These are phyloP conservation scores for Lactifluus echinatus DNA, from an alignment of 768 basidiomycete species.

Conservation along the genomic window DNA sequence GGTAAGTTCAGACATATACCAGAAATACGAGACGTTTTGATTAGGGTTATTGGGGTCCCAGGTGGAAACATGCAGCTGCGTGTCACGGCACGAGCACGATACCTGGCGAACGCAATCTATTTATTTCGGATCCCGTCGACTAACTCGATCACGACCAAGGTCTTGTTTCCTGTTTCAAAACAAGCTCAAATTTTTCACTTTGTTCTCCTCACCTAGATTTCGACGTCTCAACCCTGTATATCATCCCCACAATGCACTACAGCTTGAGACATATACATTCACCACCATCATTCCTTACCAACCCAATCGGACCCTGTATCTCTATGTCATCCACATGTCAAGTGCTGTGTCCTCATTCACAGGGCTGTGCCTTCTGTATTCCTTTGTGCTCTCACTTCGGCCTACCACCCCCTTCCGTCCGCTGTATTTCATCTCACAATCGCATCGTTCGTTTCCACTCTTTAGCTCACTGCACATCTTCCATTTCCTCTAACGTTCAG, in stretches of 20 bases:
- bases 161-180: neutral
- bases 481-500: neutral
- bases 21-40: neutral
- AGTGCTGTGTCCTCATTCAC: neutral
- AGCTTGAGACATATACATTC: neutral
- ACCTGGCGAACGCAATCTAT: constrained; percentile 49
- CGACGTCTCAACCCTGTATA: neutral
- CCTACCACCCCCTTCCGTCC: neutral
- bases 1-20: constrained; percentile 38
- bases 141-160: neutral
- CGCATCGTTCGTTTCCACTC: neutral
- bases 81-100: constrained; percentile 59
- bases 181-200: neutral
- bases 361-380: neutral
- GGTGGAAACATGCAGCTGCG: constrained; percentile 79
- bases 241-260: neutral
- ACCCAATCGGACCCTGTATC: neutral
- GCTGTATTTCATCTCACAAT: neutral
- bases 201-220: neutral
- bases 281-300: neutral
- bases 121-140: constrained; percentile 38
- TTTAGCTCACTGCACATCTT: neutral
- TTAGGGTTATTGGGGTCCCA: constrained; percentile 20
- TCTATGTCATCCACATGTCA: neutral
- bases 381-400: neutral